Conservation (phyloP, 2,329 filamentous ascomycete genomes). For the Ophiostoma piceae region DNA sequence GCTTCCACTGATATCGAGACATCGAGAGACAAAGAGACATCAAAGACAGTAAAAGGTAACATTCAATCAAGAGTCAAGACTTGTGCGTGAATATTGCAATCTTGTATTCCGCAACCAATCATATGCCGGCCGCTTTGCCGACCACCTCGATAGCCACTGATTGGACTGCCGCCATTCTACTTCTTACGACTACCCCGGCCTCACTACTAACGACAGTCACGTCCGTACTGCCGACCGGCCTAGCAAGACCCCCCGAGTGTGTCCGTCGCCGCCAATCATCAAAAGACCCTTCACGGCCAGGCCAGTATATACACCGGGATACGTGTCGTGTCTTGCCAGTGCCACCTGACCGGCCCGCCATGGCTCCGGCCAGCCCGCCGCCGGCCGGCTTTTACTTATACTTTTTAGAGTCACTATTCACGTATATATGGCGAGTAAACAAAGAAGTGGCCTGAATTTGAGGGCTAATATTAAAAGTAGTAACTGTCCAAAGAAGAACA, state of each 20-base stretch:
- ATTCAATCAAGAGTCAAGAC: background rate
- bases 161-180: background rate
- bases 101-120: background rate
- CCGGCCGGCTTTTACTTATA: background rate
- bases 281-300: background rate
- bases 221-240: slow-evolving; percentile 5
- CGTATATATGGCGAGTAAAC: no score
- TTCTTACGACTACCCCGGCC: background rate
- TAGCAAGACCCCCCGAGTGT: background rate
- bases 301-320: background rate
- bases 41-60: no score
- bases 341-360: background rate
- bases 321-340: background rate
- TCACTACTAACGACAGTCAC: background rate
- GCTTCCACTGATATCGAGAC: background rate
- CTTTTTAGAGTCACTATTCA: no score
- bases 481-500: background rate
- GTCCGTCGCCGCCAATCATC: background rate
- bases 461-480: no score
- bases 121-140: background rate
- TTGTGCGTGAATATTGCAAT: background rate
- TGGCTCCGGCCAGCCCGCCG: background rate
- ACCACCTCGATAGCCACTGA: background rate
- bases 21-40: no score
- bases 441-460: no score